Base-by-base conservation (phyloP, 768 basidiomycete genomes). In the Dioszegia aurantiaca region DNA sequence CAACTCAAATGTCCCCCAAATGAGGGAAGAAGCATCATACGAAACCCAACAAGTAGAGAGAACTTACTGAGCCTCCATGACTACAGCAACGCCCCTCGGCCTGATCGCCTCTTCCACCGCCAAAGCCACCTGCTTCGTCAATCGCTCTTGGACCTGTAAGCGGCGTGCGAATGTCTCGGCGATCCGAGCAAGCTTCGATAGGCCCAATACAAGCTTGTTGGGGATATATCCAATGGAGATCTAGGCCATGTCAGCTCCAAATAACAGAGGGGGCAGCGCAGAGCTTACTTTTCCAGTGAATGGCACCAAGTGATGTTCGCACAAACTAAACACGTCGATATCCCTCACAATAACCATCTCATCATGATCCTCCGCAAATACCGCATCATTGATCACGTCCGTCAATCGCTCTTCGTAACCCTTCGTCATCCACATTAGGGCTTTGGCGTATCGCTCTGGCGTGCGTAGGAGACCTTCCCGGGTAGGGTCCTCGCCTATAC, bases 261-360 rank as follows among this genome's bases (percentile, higher is more conserved):
- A 12, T 24, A n/a, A n/a, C n/a, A n/a, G n/a, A n/a, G n/a, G n/a
- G n/a, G n/a, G n/a, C n/a, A n/a, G n/a, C n/a, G n/a, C n/a, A 37
- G 2, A 31, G 9, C 86, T 59, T 65, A 90, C 94, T 81, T 95
- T 95, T 67, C 94, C 95, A 30, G 88, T 91, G 80, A 98, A 98
- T 19, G 95, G 95, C 28, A 98, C 92, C 61, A 99, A 82, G 77
- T 99, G 95, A 74, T 99, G 95, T 80, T 99, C 95, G 78, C 95
- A 99, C 59, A 99, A 80, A 73, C 90, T 94, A 44, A 90, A 95
- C 59, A 99, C 86, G 74, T 95, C 90, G 69, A 99, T 98, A 75
- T 99, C 93, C 59, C 89, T 85, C 56, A 99, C 94, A 59, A 99
- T 84, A 40, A 99, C 95, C 91, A 99, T 94, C 78, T 99, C 95